Evolutionary conservation across 805 yeast genomes (phyloP).

Genomic region (Candida nemodendra): DNA sequence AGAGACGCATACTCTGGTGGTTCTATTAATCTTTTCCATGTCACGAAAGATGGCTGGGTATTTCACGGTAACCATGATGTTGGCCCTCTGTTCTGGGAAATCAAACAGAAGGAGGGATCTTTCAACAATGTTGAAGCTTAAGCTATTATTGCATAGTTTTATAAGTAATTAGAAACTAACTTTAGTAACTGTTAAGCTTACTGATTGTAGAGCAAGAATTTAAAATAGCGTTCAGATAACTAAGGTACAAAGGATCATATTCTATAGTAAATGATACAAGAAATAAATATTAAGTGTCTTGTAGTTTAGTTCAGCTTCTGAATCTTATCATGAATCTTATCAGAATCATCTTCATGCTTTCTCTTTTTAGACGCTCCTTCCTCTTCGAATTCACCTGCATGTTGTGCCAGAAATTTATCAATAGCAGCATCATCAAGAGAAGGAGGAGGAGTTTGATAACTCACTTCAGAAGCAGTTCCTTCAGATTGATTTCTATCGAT

Average conservation of each 20-base stretch:
- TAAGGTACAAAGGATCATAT: background rate
- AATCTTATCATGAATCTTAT: no score
- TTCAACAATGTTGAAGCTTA: conserved; percentile 74
- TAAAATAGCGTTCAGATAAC: no score
- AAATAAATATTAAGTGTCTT: conserved; percentile 1
- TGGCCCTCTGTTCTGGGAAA: conserved; percentile 87
- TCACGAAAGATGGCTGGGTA: conserved; percentile 90
- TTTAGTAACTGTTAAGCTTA: background rate
- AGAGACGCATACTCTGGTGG: conserved; percentile 99
- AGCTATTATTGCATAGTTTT: conserved; percentile 2
- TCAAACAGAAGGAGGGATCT: conserved; percentile 83
- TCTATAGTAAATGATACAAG: background rate
- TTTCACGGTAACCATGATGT: conserved; percentile 95
- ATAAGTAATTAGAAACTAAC: background rate
- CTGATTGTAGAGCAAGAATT: no score
- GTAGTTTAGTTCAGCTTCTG: conserved; percentile 10
- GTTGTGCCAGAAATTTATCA: conserved; percentile 24
- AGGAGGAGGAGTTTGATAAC: background rate
- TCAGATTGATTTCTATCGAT: conserved; percentile 2
- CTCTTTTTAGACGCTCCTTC: no score
- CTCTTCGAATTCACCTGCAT: no score
- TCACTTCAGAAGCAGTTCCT: background rate
- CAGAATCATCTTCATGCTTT: conserved; percentile 3
- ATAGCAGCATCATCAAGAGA: conserved; percentile 9
- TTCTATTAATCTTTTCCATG: conserved; percentile 88